Base-by-base conservation (phyloP, 257 asterid species). In the Paraleonurus japonicus region DNA sequence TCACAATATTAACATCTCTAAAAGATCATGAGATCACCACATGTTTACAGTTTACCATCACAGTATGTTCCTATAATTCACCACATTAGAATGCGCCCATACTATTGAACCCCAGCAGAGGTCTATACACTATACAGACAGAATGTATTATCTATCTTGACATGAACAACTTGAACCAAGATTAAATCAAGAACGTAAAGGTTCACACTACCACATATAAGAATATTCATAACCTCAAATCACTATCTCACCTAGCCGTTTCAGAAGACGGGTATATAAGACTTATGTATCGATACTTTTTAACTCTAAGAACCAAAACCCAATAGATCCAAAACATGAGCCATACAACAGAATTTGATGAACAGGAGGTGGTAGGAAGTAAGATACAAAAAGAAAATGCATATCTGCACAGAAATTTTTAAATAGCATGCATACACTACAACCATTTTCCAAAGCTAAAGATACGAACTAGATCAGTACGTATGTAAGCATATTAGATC, bases 301-400 rank as follows among this genome's bases (percentile, higher is more conserved):
- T 53, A 30, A 47, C 39, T n/a, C 43, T 47, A 57, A 28, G 65
- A 66, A 22, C 51, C 71, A 51, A 62, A 48, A 62, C n/a, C 13
- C 50, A 61, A 24, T 30, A 67, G 17, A 30, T 22, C 62, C 33
- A 15, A 35, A 68, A 12, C 37, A 26, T 32, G 39, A 69, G 54
- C 61, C 60, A 6, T 37, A 30, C 58, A 8, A 19, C 28, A 48
- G 65, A 35, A 61, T 51, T 60, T n/a, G 50, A 39, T 12, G 35
- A 60, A 33, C 47, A 60, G 41, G 39, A 13, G 6, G 27, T 26
- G 33, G 16, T 12, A 48, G 13, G 35, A 74, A 10, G n/a, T 11
- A 74, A 74, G 26, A 67, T 32, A 67, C 16, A 22, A 60, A 23
- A 11, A 22, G 37, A 75, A 27, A 41, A 69, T 23, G 30, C 39